Evolutionary conservation across 768 basidiomycete species (phyloP), one percentile per base, ranked within the genome.

Genomic region (Cytidiella melzeri): DNA sequence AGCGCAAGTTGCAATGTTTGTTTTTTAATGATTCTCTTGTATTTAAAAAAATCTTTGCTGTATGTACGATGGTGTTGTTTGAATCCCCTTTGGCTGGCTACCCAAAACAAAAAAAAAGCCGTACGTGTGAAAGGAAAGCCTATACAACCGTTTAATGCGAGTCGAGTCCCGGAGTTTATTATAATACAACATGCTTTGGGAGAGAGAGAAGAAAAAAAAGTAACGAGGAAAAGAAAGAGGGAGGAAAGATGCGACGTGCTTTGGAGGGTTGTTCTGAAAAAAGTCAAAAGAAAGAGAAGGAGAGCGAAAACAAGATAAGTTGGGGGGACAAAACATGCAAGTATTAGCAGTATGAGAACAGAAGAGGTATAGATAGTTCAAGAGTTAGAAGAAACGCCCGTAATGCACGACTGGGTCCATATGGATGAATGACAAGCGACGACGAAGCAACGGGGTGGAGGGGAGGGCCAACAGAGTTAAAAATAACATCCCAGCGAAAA

Each of bases 161-260:
- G 30, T 34, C 19, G 19, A 7, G 30, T 34, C 30, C 30, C 30
- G 7, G 15, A 19, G n/a, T 36, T 10, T 43, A 28, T 18, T 45
- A 50, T 50, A 38, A 50, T 40, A 50, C 48, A 50, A 50, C 48
- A 50, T 50, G 41, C 12, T 26, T n/a, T 18, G 30, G n/a, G n/a
- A n/a, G n/a, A n/a, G n/a, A n/a, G n/a, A n/a, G n/a, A n/a, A 21
- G 25, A 43, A 25, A 19, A 25, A 5, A 44, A 44, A 18, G 43
- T 21, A 27, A 44, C 30, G 26, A 44, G 28, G 27, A 24, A 45
- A 4, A 19, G 5, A n/a, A 36, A 6, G 34, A 20, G 24, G 10
- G 45, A 39, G 45, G 20, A 38, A 47, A 12, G 34, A 47, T 23
- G 45, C n/a, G n/a, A n/a, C n/a, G n/a, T n/a, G n/a, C n/a, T n/a